phyloP scores from a whole-genome alignment of 1,284 basidiomycete genomes.

The Albatrellus sp. region DNA sequence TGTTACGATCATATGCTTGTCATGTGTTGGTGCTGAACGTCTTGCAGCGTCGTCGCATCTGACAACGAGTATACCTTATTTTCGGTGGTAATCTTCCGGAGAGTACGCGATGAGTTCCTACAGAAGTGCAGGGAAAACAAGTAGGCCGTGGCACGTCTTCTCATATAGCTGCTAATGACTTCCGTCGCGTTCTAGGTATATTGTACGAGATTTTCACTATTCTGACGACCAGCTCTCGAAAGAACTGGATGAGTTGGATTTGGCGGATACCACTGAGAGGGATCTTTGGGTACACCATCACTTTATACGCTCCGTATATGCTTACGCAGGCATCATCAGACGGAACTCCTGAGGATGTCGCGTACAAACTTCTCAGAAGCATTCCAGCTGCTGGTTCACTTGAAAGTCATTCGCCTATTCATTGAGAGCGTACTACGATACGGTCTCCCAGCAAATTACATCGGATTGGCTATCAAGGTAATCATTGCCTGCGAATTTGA shows the following conservation, averaged over 20 bases:
- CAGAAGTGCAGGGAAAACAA: constrained; percentile 96
- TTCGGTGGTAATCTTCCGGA: constrained; percentile 84
- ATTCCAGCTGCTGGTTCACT: constrained; percentile 87
- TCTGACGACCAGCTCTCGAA: constrained; percentile 79
- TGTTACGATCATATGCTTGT: constrained; percentile 15
- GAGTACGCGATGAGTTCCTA: constrained; percentile 84
- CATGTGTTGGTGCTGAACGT: constrained; percentile 2
- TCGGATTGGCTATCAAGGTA: constrained; percentile 75
- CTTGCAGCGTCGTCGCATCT: constrained; percentile 47
- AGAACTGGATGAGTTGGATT: constrained; percentile 73
- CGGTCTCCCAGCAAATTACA: constrained; percentile 89
- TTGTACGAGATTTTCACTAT: constrained; percentile 89
- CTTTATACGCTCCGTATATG: not conserved
- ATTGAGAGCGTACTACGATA: constrained; percentile 95
- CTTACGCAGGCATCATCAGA: constrained; percentile 33
- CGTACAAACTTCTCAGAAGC: constrained; percentile 97
- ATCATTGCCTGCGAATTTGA: constrained; percentile 6
- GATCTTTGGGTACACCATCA: constrained; percentile 82
- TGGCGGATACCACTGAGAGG: constrained; percentile 81
- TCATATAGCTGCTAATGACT: constrained; percentile 4
- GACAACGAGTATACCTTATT: constrained; percentile 90
- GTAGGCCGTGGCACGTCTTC: constrained; percentile 27
- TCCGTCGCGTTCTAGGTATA: constrained; percentile 42
- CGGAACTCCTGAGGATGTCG: constrained; percentile 86
- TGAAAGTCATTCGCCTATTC: constrained; percentile 87